Base-by-base conservation (phyloP, 495 filamentous ascomycete genomes). In the Aspergillus egyptiacus region DNA sequence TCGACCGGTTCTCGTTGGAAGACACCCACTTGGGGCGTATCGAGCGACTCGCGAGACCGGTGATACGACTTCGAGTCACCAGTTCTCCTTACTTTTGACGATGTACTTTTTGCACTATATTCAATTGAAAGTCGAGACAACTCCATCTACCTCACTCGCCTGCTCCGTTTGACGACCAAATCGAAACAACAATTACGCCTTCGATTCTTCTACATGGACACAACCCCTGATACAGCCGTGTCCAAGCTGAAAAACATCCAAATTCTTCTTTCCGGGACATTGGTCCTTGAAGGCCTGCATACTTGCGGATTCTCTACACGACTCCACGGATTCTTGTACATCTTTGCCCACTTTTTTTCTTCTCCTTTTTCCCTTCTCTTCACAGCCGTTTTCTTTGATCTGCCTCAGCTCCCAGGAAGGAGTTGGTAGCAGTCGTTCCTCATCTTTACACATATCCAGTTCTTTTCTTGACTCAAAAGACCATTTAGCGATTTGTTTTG, bases 1-100 rank as follows among this genome's bases (percentile, higher is more conserved):
- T 72, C 71, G 2, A 73, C 67, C 2, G 69, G 69, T 10, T 63
- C 61, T 50, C 38, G 57, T 40, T 71, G 68, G 68, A 69, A 68
- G 25, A 50, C 64, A 6, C 59, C 65, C 8, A 61, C 59, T 11
- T 67, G 61, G 60, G 58, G 63, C 15, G 50, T 46, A 20, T 63
- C 66, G 19, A 52, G 46, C 33, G 57, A 66, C 8, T 65, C 63
- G 18, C 65, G 66, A 41, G 58, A 47, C 47, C 60, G 65, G 32
- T 65, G 49, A 64, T 37, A 23, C 20, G 14, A 17, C 4, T 40
- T 13, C 41, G 22, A 53, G 25, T 18, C 18, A 2, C 28, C 5
- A 10, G 10, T 34, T 55, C 19, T 35, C 28, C 19, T 46, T 47
- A 24, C 36, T 3, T 49, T 23, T 36, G 41, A 48, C 45, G 43